phyloP scores from a whole-genome alignment of 2,329 filamentous ascomycete genomes.

The Diaporthe citri region DNA sequence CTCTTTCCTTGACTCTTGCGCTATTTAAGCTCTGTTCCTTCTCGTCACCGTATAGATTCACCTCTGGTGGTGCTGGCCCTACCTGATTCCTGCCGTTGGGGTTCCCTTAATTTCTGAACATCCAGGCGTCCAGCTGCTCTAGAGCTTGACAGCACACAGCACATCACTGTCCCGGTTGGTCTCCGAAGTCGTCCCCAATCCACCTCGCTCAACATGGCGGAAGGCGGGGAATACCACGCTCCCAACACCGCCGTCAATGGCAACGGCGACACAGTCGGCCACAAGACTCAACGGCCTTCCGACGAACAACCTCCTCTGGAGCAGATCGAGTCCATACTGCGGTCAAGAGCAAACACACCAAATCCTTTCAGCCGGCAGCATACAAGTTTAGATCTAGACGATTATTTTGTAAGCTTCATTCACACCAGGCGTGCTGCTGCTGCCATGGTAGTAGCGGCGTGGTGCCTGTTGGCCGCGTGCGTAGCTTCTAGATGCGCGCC shows the following conservation, averaged over 20 bases:
- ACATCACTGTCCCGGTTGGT: not conserved
- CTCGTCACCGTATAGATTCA: not conserved
- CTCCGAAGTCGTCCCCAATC: not conserved
- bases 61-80: constrained; percentile 5
- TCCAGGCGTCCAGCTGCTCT: not conserved
- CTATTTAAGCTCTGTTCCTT: constrained; percentile 17
- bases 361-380: constrained; percentile 50
- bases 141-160: not conserved
- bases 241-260: constrained; percentile 15
- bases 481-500: not conserved
- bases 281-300: constrained; percentile 30
- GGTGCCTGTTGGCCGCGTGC: not conserved
- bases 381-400: constrained; percentile 55
- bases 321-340: constrained; percentile 45
- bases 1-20: not conserved
- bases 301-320: constrained; percentile 39
- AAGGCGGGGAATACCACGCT: constrained; percentile 37
- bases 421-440: not conserved
- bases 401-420: constrained; percentile 58
- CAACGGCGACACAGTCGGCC: not conserved
- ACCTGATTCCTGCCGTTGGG: not conserved
- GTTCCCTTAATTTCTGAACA: not conserved
- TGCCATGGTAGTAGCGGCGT: too few relatives aligned
- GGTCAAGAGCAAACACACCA: constrained; percentile 45
- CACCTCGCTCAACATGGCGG: constrained; percentile 34